A percentile compares a stretch with the other conserved stretches of the same genome.
Conservation (phyloP, 23 red algal genomes). For the Gracilaria caudata region DNA sequence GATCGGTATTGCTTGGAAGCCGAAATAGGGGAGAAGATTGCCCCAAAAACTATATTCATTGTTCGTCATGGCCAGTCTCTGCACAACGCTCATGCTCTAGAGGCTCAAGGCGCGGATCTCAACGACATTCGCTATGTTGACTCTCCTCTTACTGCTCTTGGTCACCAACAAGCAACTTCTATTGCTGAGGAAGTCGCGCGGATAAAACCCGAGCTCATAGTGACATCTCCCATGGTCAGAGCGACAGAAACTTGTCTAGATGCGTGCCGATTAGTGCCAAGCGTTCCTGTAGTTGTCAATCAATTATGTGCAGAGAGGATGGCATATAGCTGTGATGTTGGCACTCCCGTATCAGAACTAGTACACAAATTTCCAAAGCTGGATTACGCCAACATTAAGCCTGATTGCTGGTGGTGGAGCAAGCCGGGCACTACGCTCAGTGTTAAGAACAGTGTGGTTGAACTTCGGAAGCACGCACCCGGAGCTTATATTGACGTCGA, state of each 20-base stretch:
- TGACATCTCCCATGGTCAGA: conserved; percentile 50
- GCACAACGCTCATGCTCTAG: conserved; percentile 43
- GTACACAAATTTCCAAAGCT: conserved; percentile 14
- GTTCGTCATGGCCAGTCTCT: conserved; percentile 65
- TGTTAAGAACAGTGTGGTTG: not conserved
- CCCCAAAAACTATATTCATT: conserved; percentile 38
- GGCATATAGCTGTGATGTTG: conserved; percentile 52
- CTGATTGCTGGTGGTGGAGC: conserved; percentile 65
- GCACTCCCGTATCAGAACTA: conserved; percentile 9
- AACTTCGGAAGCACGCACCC: conserved; percentile 15
- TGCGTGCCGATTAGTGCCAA: not conserved
- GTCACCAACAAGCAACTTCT: conserved; percentile 19
- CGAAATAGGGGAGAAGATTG: conserved; percentile 1
- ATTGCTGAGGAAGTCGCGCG: conserved; percentile 7
- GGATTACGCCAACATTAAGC: conserved; percentile 16
- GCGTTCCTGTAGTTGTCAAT: conserved; percentile 13
- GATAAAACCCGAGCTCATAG: conserved; percentile 24
- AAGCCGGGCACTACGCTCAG: conserved; percentile 9
- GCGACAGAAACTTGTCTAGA: conserved; percentile 51
- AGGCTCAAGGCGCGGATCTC: conserved; percentile 15
- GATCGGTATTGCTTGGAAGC: conserved; percentile 39
- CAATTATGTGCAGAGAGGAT: conserved; percentile 49
- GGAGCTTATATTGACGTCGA: conserved; percentile 45
- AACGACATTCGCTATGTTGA: conserved; percentile 45
- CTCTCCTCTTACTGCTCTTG: conserved; percentile 38